A percentile compares a stretch with the other conserved stretches of the same genome.
phyloP scores from a whole-genome alignment of 2,329 filamentous ascomycete genomes.

The Samsoniella hepiali region DNA sequence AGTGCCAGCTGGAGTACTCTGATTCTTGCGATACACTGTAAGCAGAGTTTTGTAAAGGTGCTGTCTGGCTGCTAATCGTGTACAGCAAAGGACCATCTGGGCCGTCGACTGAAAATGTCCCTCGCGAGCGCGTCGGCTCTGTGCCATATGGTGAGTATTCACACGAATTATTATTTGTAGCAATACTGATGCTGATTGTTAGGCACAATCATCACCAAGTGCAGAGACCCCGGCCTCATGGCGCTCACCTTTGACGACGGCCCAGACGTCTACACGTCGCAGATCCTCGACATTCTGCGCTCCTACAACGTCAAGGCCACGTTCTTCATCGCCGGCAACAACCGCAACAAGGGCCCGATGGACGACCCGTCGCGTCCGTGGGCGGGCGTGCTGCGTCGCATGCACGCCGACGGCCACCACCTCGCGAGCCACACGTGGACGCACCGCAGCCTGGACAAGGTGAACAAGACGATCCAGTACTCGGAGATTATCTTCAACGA shows the following conservation, averaged over 20 bases:
- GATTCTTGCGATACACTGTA: conserved; percentile 41
- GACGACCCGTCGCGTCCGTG: conserved; percentile 35
- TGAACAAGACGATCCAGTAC: conserved; percentile 33
- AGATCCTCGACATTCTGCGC: conserved; percentile 39
- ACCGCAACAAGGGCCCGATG: conserved; percentile 39
- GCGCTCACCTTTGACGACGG: conserved; percentile 49
- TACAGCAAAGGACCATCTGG: conserved; percentile 28
- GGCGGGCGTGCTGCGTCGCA: conserved; percentile 38
- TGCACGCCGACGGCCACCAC: conserved; percentile 43
- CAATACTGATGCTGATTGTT: conserved; percentile 11
- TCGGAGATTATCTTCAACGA: conserved; percentile 45
- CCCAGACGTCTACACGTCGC: conserved; percentile 40
- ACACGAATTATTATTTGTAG: not conserved
- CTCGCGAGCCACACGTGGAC: conserved; percentile 47
- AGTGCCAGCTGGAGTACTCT: conserved; percentile 39
- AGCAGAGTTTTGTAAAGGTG: conserved; percentile 20
- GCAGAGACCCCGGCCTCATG: conserved; percentile 34
- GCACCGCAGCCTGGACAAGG: conserved; percentile 41
- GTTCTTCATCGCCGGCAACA: conserved; percentile 43
- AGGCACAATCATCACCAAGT: conserved; percentile 36
- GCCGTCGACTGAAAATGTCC: conserved; percentile 30
- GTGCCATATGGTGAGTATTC: conserved; percentile 38
- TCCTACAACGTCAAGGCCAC: conserved; percentile 34
- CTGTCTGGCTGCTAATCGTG: not conserved
- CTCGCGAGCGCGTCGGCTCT: conserved; percentile 31